Conservation (phyloP, 345 rosid genomes). For the Hibiscus mutabilis region DNA sequence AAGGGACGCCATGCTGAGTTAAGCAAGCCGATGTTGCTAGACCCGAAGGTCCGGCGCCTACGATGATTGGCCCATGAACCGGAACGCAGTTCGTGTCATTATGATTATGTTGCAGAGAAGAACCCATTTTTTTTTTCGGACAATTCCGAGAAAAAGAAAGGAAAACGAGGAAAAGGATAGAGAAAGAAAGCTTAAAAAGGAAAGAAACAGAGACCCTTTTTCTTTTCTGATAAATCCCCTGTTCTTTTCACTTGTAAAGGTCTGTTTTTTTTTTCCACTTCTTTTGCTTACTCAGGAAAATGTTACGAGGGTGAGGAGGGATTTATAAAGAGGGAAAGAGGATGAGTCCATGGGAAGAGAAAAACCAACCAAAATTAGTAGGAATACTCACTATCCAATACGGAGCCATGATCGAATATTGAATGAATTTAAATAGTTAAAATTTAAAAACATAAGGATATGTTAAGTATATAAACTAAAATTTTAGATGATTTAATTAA, state of each 20-base stretch:
- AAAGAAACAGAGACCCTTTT: not conserved
- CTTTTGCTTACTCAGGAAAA: not conserved
- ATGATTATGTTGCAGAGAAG: constrained; percentile 18
- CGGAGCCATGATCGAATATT: too few relatives aligned
- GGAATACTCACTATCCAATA: too few relatives aligned
- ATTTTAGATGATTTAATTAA: too few relatives aligned
- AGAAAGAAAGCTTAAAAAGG: not conserved
- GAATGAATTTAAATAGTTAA: too few relatives aligned
- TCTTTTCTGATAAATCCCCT: constrained; percentile 12
- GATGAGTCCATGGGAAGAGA: not conserved
- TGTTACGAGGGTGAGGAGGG: constrained; percentile 4
- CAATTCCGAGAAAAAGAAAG: not conserved
- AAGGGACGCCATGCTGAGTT: constrained; percentile 47
- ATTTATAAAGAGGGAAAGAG: constrained; percentile 10
- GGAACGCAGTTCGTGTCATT: constrained; percentile 9
- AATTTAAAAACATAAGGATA: too few relatives aligned
- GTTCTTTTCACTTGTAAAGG: constrained; percentile 17
- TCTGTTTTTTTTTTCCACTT: not conserved
- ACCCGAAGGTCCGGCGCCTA: constrained; percentile 97
- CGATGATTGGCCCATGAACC: constrained; percentile 62
- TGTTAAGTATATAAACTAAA: too few relatives aligned
- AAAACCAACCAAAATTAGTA: not conserved
- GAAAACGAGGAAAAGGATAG: constrained; percentile 10
- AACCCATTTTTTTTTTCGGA: constrained; percentile 29
- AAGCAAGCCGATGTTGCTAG: constrained; percentile 75